Evolutionary conservation across 2,329 filamentous ascomycete species (phyloP), one percentile per base, ranked within the genome.

Genomic region (Aureobasidium vineae): DNA sequence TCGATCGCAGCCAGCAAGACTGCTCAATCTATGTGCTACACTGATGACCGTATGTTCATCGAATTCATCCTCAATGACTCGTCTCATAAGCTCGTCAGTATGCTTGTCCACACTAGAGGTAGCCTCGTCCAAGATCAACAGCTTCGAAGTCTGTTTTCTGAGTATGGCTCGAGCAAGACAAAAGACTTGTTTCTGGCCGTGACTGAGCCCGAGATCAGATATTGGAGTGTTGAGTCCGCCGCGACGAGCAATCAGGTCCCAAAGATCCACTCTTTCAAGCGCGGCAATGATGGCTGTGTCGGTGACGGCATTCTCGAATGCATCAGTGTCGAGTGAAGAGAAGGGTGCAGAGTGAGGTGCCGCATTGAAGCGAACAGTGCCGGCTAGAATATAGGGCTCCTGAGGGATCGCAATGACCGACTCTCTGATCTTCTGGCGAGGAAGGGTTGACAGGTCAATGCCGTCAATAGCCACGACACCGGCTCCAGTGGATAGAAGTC

Each of bases 21-120:
- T 83, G 40, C 84, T 80, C 49, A 86, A 77, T 23, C 84, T 82
- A 73, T 86, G 84, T 3, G 84, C 83, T 1, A 86, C 82, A 0
- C 82, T 79, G 57, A 86, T 78, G 66, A 90, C 83, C 0, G 88
- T 90, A 68, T 85, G 83, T 3, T 77, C 77, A 2, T 74, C 73
- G 72, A 88, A 87, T 19, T 77, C 77, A 3, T 15, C 19, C n/a
- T 49, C 50, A 33, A 68, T 43, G 2, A 68, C 23, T 19, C 38
- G 21, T 4, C 43, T 7, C 36, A 68, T 63, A 6, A 43, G 7
- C 15, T 50, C 43, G 6, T 67, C 60, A 3, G 65, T 61, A 19
- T 61, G 38, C 10, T n/a, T 26, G 16, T 67, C 67, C 23, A 67
- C 40, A 23, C 54, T 61, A 28, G 53, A 61, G 2, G 70, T 71